Base-by-base conservation (phyloP, 805 yeast genomes). In the Lachancea thermotolerans region DNA sequence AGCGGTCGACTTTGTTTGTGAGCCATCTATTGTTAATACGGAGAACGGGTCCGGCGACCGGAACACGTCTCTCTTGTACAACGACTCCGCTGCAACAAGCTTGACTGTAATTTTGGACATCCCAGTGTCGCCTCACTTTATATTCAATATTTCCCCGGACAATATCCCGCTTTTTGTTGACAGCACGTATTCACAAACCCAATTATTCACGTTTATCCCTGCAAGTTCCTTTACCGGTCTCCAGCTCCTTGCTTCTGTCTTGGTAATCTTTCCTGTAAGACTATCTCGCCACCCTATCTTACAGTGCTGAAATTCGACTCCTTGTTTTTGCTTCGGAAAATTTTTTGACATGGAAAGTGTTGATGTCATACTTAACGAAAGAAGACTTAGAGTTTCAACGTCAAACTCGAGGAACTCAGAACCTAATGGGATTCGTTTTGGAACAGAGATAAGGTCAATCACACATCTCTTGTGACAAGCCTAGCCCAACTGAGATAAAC, bases 11-110 rank as follows among this genome's bases (percentile, higher is more conserved):
- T 88, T 88, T 1, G 98, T 93, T 63, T 93, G 99, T 16, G 86
- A 81, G 3, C 98, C 98, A 65, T 93, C 99, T n/a, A 93, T 90
- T 10, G 98, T 91, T 50, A 93, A 72, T 31, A 93, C 98, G 1
- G 97, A 96, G 69, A 93, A 93, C 10, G 99, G 99, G 66, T 93
- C 99, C 2, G 99, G 99, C 50, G 90, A 85, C 46, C 95, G 80
- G 64, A 90, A 87, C 18, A 93, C 90, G 65, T 93, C 99, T 51
- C 99, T 77, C 68, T 93, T 93, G 67, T 87, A 88, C 46, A 93
- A 80, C 21, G 95, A 86, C 65, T 93, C 99, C 11, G 98, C 97
- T 12, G 97, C 98, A 37, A 93, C 91, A 35, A 93, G 77, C 60
- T 83, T 82, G 35, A 84, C 89, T 47, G 74, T 74, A 53, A 82